phyloP scores from a whole-genome alignment of 2,329 filamentous ascomycete genomes.

The Claviceps citrina region DNA sequence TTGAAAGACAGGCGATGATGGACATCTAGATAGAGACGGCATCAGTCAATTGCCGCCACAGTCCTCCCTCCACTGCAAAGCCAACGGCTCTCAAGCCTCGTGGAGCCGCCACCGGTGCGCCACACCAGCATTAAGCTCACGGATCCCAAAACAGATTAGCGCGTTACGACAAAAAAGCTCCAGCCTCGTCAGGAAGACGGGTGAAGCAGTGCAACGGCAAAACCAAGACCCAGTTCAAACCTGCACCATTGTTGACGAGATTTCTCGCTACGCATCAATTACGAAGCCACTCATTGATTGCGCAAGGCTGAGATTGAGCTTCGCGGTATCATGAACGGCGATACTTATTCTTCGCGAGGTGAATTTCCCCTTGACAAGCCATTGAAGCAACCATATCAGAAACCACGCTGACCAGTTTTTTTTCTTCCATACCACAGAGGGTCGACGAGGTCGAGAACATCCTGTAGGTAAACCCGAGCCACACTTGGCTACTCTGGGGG shows the following conservation, averaged over 20 bases:
- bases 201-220: conserved; percentile 10
- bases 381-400: background rate
- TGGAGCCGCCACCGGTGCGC: no score
- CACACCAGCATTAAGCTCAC: background rate
- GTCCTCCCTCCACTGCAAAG: no score
- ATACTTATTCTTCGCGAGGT: conserved; percentile 60
- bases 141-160: conserved; percentile 16
- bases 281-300: conserved; percentile 5
- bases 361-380: conserved; percentile 12
- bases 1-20: background rate
- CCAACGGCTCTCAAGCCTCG: no score
- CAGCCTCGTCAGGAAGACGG: conserved; percentile 22
- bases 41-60: no score
- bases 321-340: conserved; percentile 58
- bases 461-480: conserved; percentile 25
- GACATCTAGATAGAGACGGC: background rate
- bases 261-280: conserved; percentile 2
- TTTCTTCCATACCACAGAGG: conserved; percentile 22
- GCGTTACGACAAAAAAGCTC: conserved; percentile 26
- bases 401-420: conserved; percentile 7
- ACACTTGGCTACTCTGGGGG: background rate
- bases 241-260: conserved; percentile 1
- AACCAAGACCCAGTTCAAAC: background rate
- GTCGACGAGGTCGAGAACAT: conserved; percentile 41
- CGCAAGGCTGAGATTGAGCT: conserved; percentile 6